Evolutionary conservation across 108 stramenopile genomes (phyloP), one percentile per base, ranked within the genome.

Genomic region (Skeletonema menzelii): DNA sequence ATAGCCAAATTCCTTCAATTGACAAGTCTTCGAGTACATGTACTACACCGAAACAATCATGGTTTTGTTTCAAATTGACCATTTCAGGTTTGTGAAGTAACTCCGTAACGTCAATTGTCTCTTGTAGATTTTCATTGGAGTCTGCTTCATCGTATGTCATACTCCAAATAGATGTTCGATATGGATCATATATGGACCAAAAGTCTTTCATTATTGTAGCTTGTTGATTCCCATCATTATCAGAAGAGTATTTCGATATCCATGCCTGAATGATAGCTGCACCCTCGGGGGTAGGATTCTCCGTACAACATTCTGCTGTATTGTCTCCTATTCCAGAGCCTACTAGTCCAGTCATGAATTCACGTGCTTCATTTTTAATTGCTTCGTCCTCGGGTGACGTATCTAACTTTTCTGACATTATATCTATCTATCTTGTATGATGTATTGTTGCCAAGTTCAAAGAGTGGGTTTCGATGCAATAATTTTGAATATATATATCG

Each of bases 101-200:
- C 14, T 17, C 35, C 10, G 26, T 35, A 30, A 70, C 20, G n/a
- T 10, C 32, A 17, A 60, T 42, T n/a, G 59, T 72, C 17, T 63
- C 63, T 42, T 49, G 22, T 42, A 72, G 53, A 17, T 63, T 64
- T 34, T 72, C 71, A 49, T 72, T 72, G 15, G 63, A 64, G 17
- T 72, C 71, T 13, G 71, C 71, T 46, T 72, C 71, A 46, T 72
- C 71, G 63, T 72, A 72, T 4, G 27, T 42, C 71, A 72, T 72
- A 13, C 17, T 65, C 71, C 71, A 72, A 30, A 72, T 65, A 12
- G 71, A 72, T 28, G 71, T 65, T 1, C 24, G 27, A 5, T 19
- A 27, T 8, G 42, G 27, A 37, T 72, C 71, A n/a, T 72, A 63
- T 6, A 53, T 27, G 0, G 17, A 22, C 71, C 71, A 72, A 24